phyloP scores from a whole-genome alignment of 2,329 filamentous ascomycete genomes.

The Pseudogymnoascus sp. region DNA sequence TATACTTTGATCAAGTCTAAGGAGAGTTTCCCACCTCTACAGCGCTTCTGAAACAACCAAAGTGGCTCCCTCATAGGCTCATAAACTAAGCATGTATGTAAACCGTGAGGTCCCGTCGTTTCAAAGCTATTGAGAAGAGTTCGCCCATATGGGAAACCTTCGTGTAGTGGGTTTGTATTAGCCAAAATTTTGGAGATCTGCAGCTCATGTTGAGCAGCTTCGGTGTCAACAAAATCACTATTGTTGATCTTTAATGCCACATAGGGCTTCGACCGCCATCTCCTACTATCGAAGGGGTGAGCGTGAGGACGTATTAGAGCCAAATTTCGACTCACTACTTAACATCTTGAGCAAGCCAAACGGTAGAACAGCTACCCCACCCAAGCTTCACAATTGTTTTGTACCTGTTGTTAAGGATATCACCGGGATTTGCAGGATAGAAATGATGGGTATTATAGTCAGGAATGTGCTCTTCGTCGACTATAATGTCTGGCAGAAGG shows the following conservation, averaged over 20 bases:
- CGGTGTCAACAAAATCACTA: constrained; percentile 6
- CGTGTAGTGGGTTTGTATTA: background rate
- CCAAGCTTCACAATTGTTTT: constrained; percentile 23
- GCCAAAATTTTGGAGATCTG: constrained; percentile 3
- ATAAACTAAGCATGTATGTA: constrained; percentile 15
- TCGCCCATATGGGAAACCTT: background rate
- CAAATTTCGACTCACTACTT: background rate
- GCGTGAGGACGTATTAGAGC: background rate
- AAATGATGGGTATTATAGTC: constrained; percentile 12
- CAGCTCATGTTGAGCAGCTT: constrained; percentile 2
- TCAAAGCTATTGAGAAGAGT: constrained; percentile 12
- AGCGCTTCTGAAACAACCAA: constrained; percentile 12
- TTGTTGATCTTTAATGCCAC: constrained; percentile 8
- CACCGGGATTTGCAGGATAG: constrained; percentile 20
- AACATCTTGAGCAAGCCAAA: constrained; percentile 22
- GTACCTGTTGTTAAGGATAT: constrained; percentile 21
- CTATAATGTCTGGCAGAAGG: background rate
- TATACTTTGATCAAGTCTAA: constrained; percentile 12
- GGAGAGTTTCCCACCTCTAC: constrained; percentile 7
- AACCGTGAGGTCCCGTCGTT: constrained; percentile 6
- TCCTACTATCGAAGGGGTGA: background rate
- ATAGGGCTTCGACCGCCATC: background rate
- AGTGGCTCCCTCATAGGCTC: constrained; percentile 15
- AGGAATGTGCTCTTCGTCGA: constrained; percentile 9
- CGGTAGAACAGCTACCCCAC: constrained; percentile 18